phyloP scores from a whole-genome alignment of 495 filamentous ascomycete genomes.

The Aspergillus coremiiformis region DNA sequence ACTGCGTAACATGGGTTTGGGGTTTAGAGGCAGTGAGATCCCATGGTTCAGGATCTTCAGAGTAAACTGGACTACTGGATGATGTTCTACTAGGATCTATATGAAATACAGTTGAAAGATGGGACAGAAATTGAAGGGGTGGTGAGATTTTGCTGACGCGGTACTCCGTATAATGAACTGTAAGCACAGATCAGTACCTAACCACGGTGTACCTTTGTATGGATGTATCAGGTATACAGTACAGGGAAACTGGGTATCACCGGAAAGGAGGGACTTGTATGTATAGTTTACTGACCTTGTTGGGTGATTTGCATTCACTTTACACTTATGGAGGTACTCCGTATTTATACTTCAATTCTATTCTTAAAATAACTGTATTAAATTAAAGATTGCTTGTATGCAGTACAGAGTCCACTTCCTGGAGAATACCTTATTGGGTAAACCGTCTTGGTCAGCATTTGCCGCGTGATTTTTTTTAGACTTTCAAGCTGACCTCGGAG shows the following conservation, averaged over 20 bases:
- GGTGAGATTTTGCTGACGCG: slow-evolving; percentile 1
- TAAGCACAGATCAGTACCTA: background rate
- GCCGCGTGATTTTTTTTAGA: background rate
- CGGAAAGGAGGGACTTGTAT: background rate
- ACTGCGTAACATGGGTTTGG: background rate
- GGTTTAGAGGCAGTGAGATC: background rate
- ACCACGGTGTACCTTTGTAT: background rate
- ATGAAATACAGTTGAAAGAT: background rate
- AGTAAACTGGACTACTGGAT: background rate
- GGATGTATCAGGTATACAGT: background rate
- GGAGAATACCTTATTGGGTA: background rate
- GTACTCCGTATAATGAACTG: background rate
- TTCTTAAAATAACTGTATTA: too few species aligned
- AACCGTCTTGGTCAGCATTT: too few species aligned
- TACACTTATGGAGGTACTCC: background rate
- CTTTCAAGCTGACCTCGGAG: background rate
- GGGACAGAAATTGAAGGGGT: background rate
- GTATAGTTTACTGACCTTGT: background rate
- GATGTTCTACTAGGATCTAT: background rate
- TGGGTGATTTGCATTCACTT: background rate
- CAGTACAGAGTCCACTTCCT: background rate
- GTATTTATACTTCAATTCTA: too few species aligned
- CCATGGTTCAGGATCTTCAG: background rate
- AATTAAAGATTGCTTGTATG: too few species aligned
- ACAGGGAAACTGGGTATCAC: background rate